These are phyloP conservation scores for Diplodia scrobiculata DNA, from an alignment of 2,329 filamentous ascomycete genomes.

Conservation along the genomic window DNA sequence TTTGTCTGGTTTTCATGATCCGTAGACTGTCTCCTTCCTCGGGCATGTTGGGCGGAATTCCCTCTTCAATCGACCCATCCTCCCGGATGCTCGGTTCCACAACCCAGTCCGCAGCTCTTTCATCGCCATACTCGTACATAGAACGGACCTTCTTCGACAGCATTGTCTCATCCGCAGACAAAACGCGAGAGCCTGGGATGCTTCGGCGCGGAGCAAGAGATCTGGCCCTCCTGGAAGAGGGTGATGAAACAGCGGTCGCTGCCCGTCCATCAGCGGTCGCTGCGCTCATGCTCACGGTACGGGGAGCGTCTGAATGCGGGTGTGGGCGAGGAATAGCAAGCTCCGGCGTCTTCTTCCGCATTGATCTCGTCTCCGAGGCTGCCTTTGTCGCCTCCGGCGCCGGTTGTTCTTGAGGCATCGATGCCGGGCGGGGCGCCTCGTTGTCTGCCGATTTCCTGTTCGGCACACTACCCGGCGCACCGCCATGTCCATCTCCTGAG, in stretches of 20 bases:
- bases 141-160: conserved; percentile 63
- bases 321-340: neutral
- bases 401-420: neutral
- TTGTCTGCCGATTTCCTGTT: neutral
- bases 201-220: conserved; percentile 20
- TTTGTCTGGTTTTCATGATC: conserved; percentile 14
- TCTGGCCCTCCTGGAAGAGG: conserved; percentile 2
- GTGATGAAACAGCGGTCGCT: conserved; percentile 10
- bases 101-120: conserved; percentile 54
- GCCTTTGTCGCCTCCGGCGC: neutral
- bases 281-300: conserved; percentile 23
- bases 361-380: neutral
- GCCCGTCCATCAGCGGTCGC: conserved; percentile 3
- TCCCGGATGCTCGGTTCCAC: conserved; percentile 11
- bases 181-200: conserved; percentile 47
- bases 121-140: conserved; percentile 66
- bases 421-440: neutral
- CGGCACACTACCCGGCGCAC: conserved; percentile 21
- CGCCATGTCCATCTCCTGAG: neutral
- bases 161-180: conserved; percentile 66
- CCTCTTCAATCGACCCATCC: conserved; percentile 27
- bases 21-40: conserved; percentile 13
- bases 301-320: neutral
- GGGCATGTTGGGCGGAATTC: neutral
- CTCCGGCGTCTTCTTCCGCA: neutral